phyloP scores from a whole-genome alignment of 2,329 filamentous ascomycete genomes.

The Pezicula rhizophila region DNA sequence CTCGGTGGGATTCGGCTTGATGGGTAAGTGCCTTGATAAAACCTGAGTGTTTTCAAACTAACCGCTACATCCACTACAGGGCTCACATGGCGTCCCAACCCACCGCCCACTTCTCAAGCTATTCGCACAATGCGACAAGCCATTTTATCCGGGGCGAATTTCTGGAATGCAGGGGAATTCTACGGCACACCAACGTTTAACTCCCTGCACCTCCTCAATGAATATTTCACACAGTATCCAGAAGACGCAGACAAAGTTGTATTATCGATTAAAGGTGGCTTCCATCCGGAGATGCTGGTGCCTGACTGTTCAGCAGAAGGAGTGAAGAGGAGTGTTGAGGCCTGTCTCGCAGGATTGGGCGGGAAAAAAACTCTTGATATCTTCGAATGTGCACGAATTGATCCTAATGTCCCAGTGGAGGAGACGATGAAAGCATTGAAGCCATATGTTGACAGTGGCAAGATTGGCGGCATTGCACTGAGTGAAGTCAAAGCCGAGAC shows the following conservation, averaged over 20 bases:
- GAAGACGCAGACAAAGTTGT: slow-evolving; percentile 54
- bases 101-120: slow-evolving; percentile 25
- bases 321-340: slow-evolving; percentile 50
- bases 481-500: slow-evolving; percentile 40
- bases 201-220: slow-evolving; percentile 49
- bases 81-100: background rate
- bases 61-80: background rate
- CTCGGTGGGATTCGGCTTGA: slow-evolving; percentile 46
- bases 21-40: slow-evolving; percentile 18
- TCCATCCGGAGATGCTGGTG: slow-evolving; percentile 27
- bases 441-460: slow-evolving; percentile 37
- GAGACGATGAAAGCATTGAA: slow-evolving; percentile 41
- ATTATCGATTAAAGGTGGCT: slow-evolving; percentile 53
- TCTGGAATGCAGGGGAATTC: slow-evolving; percentile 58
- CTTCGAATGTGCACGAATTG: slow-evolving; percentile 35
- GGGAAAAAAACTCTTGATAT: slow-evolving; percentile 43
- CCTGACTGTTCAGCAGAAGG: slow-evolving; percentile 45
- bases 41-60: background rate
- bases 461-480: slow-evolving; percentile 40
- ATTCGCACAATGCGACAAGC: slow-evolving; percentile 50
- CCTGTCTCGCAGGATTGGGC: slow-evolving; percentile 38
- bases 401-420: slow-evolving; percentile 32
- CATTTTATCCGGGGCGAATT: slow-evolving; percentile 34
- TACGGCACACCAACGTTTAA: slow-evolving; percentile 56
- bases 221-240: slow-evolving; percentile 56